Base-by-base conservation (phyloP, 495 filamentous ascomycete species). In the Symbiotaphrina buchneri region DNA sequence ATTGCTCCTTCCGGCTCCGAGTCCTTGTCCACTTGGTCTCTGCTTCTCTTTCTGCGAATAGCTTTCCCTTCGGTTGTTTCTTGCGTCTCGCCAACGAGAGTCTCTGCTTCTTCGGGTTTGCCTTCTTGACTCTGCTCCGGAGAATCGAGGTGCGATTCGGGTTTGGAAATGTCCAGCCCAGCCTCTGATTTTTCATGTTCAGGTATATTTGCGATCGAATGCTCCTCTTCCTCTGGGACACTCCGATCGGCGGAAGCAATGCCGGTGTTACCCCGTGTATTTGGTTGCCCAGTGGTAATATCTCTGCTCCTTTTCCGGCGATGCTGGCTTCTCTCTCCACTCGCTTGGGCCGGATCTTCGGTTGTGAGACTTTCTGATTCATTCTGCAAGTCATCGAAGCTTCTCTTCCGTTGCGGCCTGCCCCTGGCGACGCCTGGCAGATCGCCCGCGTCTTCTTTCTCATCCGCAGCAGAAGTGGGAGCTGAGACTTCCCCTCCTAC, bases 21-120 rank as follows among this genome's bases (percentile, higher is more conserved):
- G 15, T 57, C 60, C 22, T 51, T 48, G 35, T 64, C 58, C 20
- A 65, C 43, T 30, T 63, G 56, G 27, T 65, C 62, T 27, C 54
- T 36, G 39, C 61, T 67, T 31, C 62, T 44, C 39, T 67, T 67
- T 45, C 61, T 65, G 37, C 49, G 55, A 5, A 53, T 52, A 36
- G 47, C 51, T 45, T 39, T 30, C 22, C 18, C 41, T 40, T 45
- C 21, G 31, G 34, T 7, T 34, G 34, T n/a, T n/a, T n/a, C n/a
- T n/a, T n/a, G n/a, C n/a, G n/a, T n/a, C n/a, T n/a, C n/a, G n/a
- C n/a, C n/a, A n/a, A n/a, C n/a, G n/a, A n/a, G n/a, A n/a, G n/a
- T n/a, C n/a, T n/a, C n/a, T n/a, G n/a, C n/a, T n/a, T n/a, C n/a
- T n/a, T n/a, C n/a, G n/a, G n/a, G n/a, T n/a, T 27, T 15, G 33